These are phyloP conservation scores for Bathelium albidoporum DNA, from an alignment of 495 filamentous ascomycete species.

Conservation along the genomic window DNA sequence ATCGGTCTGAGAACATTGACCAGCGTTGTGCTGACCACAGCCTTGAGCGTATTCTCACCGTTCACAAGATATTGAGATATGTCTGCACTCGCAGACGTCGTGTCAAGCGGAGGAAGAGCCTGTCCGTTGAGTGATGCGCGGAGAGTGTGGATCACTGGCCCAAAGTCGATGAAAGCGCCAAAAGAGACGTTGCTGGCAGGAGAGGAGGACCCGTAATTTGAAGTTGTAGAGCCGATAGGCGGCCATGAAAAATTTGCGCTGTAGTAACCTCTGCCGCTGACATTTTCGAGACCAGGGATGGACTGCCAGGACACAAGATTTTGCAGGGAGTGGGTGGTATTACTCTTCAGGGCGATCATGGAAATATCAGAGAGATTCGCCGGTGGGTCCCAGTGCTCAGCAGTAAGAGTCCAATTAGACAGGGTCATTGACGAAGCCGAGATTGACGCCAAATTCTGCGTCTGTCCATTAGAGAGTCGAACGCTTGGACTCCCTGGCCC, in stretches of 20 bases:
- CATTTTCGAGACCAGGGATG: constrained; percentile 9
- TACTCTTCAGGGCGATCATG: constrained; percentile 1
- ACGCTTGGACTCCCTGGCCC: constrained; percentile 7
- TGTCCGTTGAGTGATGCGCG: constrained; percentile 15
- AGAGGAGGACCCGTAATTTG: background rate
- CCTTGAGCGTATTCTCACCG: constrained; percentile 9
- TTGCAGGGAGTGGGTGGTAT: constrained; percentile 11
- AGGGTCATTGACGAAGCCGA: constrained; percentile 9
- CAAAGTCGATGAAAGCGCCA: constrained; percentile 15
- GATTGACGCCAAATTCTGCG: background rate
- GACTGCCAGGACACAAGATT: constrained; percentile 16
- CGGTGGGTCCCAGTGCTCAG: constrained; percentile 18
- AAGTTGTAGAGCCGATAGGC: background rate
- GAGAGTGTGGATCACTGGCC: constrained; percentile 15
- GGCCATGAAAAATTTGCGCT: constrained; percentile 16
- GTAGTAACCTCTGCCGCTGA: constrained; percentile 18
- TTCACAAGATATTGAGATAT: background rate
- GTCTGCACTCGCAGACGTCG: constrained; percentile 11
- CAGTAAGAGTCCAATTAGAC: constrained; percentile 12
- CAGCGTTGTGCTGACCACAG: constrained; percentile 19
- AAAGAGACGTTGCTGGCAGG: constrained; percentile 1
- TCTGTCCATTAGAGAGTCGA: constrained; percentile 7
- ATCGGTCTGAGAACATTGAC: constrained; percentile 13
- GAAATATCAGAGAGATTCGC: constrained; percentile 6
- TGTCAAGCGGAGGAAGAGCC: constrained; percentile 16